Evolutionary conservation across 2,329 filamentous ascomycete species (phyloP), one percentile per base, ranked within the genome.

Genomic region (Zopfia rhizophila): DNA sequence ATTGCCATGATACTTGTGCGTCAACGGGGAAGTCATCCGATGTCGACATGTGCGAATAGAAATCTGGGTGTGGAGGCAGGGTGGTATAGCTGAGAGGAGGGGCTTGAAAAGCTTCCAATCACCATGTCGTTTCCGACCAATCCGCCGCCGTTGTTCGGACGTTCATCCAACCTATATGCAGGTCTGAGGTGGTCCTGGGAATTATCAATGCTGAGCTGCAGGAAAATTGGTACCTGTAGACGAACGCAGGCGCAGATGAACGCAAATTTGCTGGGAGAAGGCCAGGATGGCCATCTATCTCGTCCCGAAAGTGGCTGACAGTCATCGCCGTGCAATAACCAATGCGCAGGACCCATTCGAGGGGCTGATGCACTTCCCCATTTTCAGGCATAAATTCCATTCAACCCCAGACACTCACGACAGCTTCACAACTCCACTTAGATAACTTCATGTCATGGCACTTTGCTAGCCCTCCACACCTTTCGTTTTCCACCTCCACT

Each of bases 401-500:
- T 36, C 28, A 43, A 42, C 38, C 50, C 47, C 38, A 38, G 48
- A 31, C 30, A 25, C 19, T 51, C 53, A 19, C 29, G 32, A 39
- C 42, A 33, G 13, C 46, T 31, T 45, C 36, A 28, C 42, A 29
- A 46, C 48, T 55, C 43, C 45, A 51, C 51, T 45, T 53, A 24
- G 51, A 53, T 48, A 51, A 49, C 47, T 50, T 52, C 51, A 51
- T 54, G 55, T 48, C 51, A 56, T 56, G 50, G 43, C 55, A 60
- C 37, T 45, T 23, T 51, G 39, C 53, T 61, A 61, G 56, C 46
- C 55, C 56, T 63, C 58, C 56, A 61, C 56, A 59, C 57, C 53
- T 52, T 45, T 46, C 41, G 29, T 35, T 45, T 37, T 41, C 24
- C 30, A 45, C 53, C 55, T 62, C 60, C 58, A 63, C 56, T 59